Conservation (phyloP, 2,329 filamentous ascomycete species). For the Aspergillus texensis region DNA sequence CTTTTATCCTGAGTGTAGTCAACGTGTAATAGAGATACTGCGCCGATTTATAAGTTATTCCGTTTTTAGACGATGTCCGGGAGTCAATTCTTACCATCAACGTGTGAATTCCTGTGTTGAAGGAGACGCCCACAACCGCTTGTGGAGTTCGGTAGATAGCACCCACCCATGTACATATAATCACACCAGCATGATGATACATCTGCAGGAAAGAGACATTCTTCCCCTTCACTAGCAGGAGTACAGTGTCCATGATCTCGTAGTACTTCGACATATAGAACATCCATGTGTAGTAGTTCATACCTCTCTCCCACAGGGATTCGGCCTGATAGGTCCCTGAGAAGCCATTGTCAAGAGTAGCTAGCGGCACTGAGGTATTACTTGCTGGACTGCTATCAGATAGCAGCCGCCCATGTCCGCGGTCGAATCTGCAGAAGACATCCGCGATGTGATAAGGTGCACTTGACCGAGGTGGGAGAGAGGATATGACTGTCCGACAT, state of each 20-base stretch:
- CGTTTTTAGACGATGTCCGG: accelerated
- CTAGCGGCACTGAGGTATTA: background rate
- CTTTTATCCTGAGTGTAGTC: background rate
- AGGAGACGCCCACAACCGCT: background rate
- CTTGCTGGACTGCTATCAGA: background rate
- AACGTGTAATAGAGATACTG: background rate
- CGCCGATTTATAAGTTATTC: background rate
- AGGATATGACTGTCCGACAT: background rate
- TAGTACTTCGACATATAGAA: background rate
- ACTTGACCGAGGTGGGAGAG: background rate
- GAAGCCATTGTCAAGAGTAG: background rate
- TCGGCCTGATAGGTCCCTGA: background rate
- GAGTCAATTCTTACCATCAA: background rate
- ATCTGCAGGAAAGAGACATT: background rate
- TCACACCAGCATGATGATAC: background rate
- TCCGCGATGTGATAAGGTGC: background rate
- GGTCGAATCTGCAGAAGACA: background rate
- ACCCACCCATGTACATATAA: background rate
- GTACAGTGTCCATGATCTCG: background rate
- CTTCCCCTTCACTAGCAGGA: background rate
- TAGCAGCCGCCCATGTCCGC: no score
- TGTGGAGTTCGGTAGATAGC: background rate
- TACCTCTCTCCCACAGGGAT: background rate
- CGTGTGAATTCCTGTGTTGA: background rate
- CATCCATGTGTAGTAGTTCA: background rate